Base-by-base conservation (phyloP, 441 rosid genomes). In the Adansonia grandidieri region DNA sequence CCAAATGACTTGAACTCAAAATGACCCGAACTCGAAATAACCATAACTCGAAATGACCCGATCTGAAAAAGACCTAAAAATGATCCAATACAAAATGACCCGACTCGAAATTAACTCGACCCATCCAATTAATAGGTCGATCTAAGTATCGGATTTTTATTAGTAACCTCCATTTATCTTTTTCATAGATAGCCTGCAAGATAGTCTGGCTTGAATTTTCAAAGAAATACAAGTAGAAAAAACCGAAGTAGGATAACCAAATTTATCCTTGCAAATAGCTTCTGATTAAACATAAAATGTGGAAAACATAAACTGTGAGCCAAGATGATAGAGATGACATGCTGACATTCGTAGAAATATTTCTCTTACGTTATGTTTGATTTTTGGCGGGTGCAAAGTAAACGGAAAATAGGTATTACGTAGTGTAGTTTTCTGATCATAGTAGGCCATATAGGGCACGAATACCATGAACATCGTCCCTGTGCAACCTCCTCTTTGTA, bases 381-480 rank as follows among this genome's bases (percentile, higher is more conserved):
- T 28, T 28, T 28, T 28, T 28, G 32, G 32, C 32, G 32, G 32
- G 32, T 28, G 32, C 32, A 28, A 28, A 28, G 32, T 20, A 19
- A 3, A 2, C 9, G 28, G 24, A 19, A 19, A 57, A 17, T 19
- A 57, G 62, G 28, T 9, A 58, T 58, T 9, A 58, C 11, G 17
- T 44, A 17, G 28, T 44, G 32, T 2, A 28, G 45, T 22, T 51
- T 71, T 50, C 2, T 28, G 8, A 24, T 47, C 60, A 70, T 47
- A 50, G 13, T 57, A 58, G 58, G 6, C 54, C 77, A 58, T 71
- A 77, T 2, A 73, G 22, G 75, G 78, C 69, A 9, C 50, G 77
- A 24, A 74, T 77, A 1, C 78, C 80, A 2, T 76, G 51, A 66
- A 82, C 28, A 68, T 80, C 82, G 54, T 75, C 80, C 44, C 51